phyloP scores from a whole-genome alignment of 2,329 filamentous ascomycete species.

The Orbilia brochopaga region DNA sequence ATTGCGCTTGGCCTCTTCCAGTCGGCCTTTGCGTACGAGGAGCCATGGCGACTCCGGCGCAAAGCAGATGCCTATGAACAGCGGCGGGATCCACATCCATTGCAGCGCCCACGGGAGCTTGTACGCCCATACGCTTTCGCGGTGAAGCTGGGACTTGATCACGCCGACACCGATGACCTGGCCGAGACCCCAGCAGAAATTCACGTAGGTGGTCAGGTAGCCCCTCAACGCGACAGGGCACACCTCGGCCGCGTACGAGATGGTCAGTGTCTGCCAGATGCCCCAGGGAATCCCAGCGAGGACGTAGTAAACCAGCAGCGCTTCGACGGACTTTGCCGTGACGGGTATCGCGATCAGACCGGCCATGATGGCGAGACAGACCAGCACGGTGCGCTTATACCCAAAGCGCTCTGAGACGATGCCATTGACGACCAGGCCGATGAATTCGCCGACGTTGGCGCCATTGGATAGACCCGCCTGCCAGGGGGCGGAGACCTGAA shows the following conservation, averaged over 20 bases:
- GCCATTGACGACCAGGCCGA: slow-evolving; percentile 63
- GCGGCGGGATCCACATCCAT: slow-evolving; percentile 77
- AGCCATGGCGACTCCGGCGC: slow-evolving; percentile 77
- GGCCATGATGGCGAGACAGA: slow-evolving; percentile 60
- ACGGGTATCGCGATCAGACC: slow-evolving; percentile 64
- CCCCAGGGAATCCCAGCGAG: slow-evolving; percentile 64
- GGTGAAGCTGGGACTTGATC: slow-evolving; percentile 70
- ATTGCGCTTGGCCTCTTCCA: slow-evolving; percentile 70
- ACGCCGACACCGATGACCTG: slow-evolving; percentile 76
- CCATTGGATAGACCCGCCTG: slow-evolving; percentile 54
- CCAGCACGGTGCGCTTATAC: slow-evolving; percentile 63
- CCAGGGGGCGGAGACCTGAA: slow-evolving; percentile 40
- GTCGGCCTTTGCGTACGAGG: slow-evolving; percentile 70
- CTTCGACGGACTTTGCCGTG: slow-evolving; percentile 61
- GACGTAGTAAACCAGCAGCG: slow-evolving; percentile 63
- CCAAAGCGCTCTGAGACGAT: slow-evolving; percentile 63
- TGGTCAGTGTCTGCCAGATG: slow-evolving; percentile 61
- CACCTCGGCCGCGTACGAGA: slow-evolving; percentile 63
- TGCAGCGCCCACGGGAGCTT: slow-evolving; percentile 74
- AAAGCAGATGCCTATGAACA: slow-evolving; percentile 70
- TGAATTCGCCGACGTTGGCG: slow-evolving; percentile 61
- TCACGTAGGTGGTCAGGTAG: slow-evolving; percentile 75
- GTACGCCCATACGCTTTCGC: slow-evolving; percentile 72
- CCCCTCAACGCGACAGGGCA: slow-evolving; percentile 74
- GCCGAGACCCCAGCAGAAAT: slow-evolving; percentile 76